Percentiles rank a stretch among this genome's conserved stretches.
Evolutionary conservation across 768 basidiomycete genomes (phyloP).

Genomic region (Astraeus odoratus): DNA sequence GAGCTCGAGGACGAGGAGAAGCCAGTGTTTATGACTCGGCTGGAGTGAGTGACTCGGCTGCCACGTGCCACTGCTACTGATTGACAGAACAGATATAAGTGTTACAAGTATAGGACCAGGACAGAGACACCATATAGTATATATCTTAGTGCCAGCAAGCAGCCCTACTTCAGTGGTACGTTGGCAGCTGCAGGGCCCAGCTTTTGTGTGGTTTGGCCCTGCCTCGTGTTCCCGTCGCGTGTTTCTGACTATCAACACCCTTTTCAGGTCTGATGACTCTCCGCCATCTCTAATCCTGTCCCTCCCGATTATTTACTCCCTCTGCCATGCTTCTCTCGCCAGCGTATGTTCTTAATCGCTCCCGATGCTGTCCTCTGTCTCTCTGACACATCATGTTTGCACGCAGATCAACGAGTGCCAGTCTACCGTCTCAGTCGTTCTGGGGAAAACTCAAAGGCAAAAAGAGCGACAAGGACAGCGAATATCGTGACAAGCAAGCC

Average conservation of each 20-base stretch:
- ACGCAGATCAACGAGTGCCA: conserved; percentile 59
- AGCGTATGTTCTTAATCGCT: conserved; percentile 45
- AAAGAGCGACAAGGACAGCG: conserved; percentile 56
- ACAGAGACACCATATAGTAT: too few relatives aligned
- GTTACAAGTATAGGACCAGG: too few relatives aligned
- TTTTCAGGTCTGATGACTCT: conserved; percentile 25
- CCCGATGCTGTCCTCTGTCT: conserved; percentile 15
- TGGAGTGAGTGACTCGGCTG: too few relatives aligned
- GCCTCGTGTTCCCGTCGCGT: conserved; percentile 61
- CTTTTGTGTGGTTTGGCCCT: conserved; percentile 11
- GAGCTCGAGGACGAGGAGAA: too few relatives aligned
- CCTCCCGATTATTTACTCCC: conserved; percentile 14
- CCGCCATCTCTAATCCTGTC: conserved; percentile 16
- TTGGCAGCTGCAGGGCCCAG: too few relatives aligned
- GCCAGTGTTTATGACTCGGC: too few relatives aligned
- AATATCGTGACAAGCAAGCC: conserved; percentile 45
- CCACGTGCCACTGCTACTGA: too few relatives aligned
- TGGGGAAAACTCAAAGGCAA: conserved; percentile 64
- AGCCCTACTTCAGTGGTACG: too few relatives aligned
- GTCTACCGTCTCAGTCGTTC: conserved; percentile 43
- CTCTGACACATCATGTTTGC: conserved; percentile 26
- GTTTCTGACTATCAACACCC: conserved; percentile 20
- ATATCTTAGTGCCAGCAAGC: too few relatives aligned
- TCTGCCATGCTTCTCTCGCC: conserved; percentile 71
- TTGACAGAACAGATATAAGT: too few relatives aligned